Base-by-base conservation (phyloP, 305 asterid species). In the Fraxinus albicans region DNA sequence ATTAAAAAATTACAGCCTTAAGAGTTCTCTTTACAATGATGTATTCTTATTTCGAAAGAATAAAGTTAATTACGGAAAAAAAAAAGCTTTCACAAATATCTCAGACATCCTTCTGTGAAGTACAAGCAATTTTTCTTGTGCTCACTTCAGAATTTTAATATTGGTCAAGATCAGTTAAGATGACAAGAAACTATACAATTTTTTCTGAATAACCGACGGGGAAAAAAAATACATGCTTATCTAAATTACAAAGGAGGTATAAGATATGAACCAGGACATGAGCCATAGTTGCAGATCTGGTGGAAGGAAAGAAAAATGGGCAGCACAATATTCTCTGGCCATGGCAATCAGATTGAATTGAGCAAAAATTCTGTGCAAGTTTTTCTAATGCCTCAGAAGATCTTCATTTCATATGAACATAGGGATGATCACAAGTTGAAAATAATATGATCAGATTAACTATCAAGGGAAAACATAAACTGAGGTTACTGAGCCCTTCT, bases 31-130 rank as follows among this genome's bases (percentile, higher is more conserved):
- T 25, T 78, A 83, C 38, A 40, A 38, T 36, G 53, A 77, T 29
- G 65, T 19, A 35, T n/a, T 73, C 34, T 76, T 25, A 25, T 40
- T 38, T 36, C 17, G 19, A 79, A 70, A 76, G 31, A 23, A 35
- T 8, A 78, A 81, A 75, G 47, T 35, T 40, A 33, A 58, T 31
- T 29, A 2, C 15, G 60, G 15, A 67, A 72, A 65, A 70, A n/a
- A 10, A 13, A 29, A 29, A 29, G 63, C 81, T 31, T 50, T 67
- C 73, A 77, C 33, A 80, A 72, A 17, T 76, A 79, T 65, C 77
- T 78, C 77, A 77, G 31, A 8, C 80, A 81, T 55, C 79, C 63
- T 38, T 72, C 17, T 9, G 81, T 40, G 80, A 81, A 78, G 67
- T 77, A 60, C 35, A 50, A 67, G 74, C 36, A 67, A 67, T 27